These are phyloP conservation scores for Escallonia rubra DNA, from an alignment of 129 eudicot genomes.

Conservation along the genomic window DNA sequence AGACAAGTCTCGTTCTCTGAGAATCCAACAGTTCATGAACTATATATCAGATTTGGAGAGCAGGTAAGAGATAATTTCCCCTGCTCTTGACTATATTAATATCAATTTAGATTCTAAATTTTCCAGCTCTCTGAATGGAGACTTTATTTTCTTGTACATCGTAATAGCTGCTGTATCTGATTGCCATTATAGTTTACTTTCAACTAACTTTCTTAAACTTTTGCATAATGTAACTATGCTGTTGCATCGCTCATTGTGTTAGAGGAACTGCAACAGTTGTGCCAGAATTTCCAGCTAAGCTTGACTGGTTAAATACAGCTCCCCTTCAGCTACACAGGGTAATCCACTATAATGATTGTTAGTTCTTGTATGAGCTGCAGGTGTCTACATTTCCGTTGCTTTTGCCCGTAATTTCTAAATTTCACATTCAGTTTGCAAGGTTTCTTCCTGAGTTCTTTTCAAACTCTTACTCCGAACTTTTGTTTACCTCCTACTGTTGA, in stretches of 20 bases:
- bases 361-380: conserved; percentile 2
- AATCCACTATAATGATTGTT: not conserved
- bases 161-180: conserved; percentile 6
- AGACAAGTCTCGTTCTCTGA: conserved; percentile 53
- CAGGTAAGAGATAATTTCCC: conserved; percentile 34
- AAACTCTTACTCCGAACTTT: not conserved
- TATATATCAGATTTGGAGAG: conserved; percentile 83
- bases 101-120: not conserved
- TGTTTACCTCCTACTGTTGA: not conserved
- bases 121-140: not conserved
- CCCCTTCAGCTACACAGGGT: conserved; percentile 98
- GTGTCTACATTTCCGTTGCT: not conserved
- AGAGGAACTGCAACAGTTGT: conserved; percentile 63
- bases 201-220: not conserved
- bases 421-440: not conserved
- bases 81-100: not conserved
- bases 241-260: conserved; percentile 15
- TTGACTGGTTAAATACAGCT: conserved; percentile 92
- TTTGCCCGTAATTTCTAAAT: not conserved
- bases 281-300: conserved; percentile 93
- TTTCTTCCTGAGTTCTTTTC: not conserved
- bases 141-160: not conserved
- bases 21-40: conserved; percentile 70
- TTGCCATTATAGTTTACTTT: not conserved
- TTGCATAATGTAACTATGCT: not conserved